Percentiles rank a stretch among this genome's conserved stretches.
phyloP scores from a whole-genome alignment of 257 asterid species.

The Primulina tabacum region DNA sequence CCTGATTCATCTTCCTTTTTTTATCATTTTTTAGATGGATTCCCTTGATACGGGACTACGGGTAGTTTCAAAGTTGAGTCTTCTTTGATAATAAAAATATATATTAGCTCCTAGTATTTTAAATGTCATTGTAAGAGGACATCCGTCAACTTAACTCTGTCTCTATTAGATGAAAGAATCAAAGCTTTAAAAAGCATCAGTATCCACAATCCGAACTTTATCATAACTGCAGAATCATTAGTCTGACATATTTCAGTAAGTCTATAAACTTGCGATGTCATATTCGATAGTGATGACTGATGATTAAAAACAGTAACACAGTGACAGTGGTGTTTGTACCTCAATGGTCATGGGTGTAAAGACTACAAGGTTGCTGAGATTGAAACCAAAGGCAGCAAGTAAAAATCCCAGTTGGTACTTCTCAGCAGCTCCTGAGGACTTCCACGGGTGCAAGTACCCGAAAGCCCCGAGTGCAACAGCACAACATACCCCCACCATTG shows the following conservation, averaged over 20 bases:
- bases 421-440: constrained; percentile 60
- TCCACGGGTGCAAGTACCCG: constrained; percentile 95
- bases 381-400: constrained; percentile 80
- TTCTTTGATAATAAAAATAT: background rate
- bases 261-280: background rate
- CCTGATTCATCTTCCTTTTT: background rate
- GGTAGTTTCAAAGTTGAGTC: background rate
- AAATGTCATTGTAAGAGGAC: background rate
- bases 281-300: constrained; percentile 8
- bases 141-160: background rate
- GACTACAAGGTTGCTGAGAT: constrained; percentile 80
- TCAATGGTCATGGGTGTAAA: constrained; percentile 95
- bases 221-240: background rate
- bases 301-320: constrained; percentile 2
- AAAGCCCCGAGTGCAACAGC: constrained; percentile 77
- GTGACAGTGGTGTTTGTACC: constrained; percentile 39
- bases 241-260: background rate
- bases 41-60: background rate
- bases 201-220: background rate
- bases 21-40: background rate
- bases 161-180: background rate
- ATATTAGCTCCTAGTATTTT: background rate
- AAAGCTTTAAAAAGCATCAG: background rate
- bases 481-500: constrained; percentile 94
- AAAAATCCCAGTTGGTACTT: constrained; percentile 89